Evolutionary conservation across 169 alveolate species (phyloP).

Genomic region (Plasmodium gallinaceum): DNA sequence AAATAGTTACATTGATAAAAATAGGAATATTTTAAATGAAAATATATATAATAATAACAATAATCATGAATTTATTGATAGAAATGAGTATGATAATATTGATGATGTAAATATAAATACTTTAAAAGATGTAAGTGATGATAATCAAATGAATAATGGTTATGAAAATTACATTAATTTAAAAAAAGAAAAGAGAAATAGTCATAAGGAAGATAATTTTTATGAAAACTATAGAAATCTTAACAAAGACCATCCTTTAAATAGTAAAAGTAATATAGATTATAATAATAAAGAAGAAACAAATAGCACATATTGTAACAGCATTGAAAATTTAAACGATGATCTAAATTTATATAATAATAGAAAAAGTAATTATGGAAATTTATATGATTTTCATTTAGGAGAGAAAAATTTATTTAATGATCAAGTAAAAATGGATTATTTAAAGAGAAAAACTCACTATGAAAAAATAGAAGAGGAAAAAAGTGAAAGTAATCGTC

Average conservation of each 20-base stretch:
- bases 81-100: neutral
- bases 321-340: conserved; percentile 44
- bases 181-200: conserved; percentile 3
- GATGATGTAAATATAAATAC: conserved; percentile 10
- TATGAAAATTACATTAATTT: conserved; percentile 10
- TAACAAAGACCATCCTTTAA: neutral
- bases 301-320: conserved; percentile 54
- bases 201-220: neutral
- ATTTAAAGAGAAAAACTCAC: conserved; percentile 43
- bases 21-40: conserved; percentile 1
- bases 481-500: conserved; percentile 8
- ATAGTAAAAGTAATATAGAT: conserved; percentile 3
- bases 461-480: conserved; percentile 36
- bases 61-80: conserved; percentile 1
- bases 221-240: neutral
- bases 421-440: conserved; percentile 22
- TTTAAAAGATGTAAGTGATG: conserved; percentile 19
- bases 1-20: conserved; percentile 12
- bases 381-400: conserved; percentile 6
- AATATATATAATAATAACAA: conserved; percentile 15
- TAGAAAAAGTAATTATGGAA: conserved; percentile 23
- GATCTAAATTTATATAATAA: conserved; percentile 2
- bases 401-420: conserved; percentile 23
- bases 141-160: conserved; percentile 18
- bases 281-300: conserved; percentile 32